Conservation (phyloP, 75 land plant genomes). For the Cupressus sempervirens region DNA sequence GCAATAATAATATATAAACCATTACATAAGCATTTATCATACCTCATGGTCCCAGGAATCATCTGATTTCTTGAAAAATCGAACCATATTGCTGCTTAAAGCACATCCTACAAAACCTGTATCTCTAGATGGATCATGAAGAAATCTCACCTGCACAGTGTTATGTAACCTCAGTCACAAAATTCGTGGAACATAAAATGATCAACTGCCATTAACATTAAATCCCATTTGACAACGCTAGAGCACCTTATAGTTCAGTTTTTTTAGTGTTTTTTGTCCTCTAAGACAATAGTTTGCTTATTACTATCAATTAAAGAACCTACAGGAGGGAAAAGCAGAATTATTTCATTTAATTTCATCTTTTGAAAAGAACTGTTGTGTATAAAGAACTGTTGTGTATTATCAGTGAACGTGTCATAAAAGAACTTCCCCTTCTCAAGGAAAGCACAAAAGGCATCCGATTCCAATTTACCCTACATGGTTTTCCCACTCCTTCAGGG, state of each 20-base stretch:
- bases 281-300: not conserved
- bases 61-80: conserved; percentile 80
- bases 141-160: conserved; percentile 68
- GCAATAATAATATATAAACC: no score
- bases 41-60: conserved; percentile 94
- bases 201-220: not conserved
- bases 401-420: not conserved
- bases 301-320: not conserved
- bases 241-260: not conserved
- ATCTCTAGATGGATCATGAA: conserved; percentile 91
- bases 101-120: conserved; percentile 94
- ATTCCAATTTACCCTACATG: not conserved
- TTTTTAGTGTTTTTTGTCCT: not conserved
- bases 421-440: not conserved
- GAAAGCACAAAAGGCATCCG: not conserved
- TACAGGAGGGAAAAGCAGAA: not conserved
- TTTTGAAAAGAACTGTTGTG: not conserved
- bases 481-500: no score
- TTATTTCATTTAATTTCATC: not conserved
- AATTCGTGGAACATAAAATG: conserved; percentile 3
- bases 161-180: not conserved
- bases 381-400: not conserved
- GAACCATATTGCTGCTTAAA: conserved; percentile 87
- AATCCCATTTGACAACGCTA: not conserved
- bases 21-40: not conserved